Conservation (phyloP, 129 eudicot genomes). For the Deinandra increscens region DNA sequence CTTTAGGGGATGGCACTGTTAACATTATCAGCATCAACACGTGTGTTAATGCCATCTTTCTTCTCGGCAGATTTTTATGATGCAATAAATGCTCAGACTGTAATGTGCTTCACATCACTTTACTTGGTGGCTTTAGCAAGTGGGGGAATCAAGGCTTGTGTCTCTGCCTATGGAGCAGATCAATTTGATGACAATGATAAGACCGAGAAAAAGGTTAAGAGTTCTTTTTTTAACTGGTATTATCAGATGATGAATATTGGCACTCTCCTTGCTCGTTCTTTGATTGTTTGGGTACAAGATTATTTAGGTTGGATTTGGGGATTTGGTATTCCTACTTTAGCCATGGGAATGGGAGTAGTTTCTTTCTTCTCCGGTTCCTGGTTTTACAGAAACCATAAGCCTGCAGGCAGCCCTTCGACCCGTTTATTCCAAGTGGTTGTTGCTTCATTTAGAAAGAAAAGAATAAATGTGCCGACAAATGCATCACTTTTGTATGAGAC, state of each 20-base stretch:
- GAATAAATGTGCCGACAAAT: slow-evolving; percentile 23
- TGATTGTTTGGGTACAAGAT: slow-evolving; percentile 41
- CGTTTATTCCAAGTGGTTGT: slow-evolving; percentile 35
- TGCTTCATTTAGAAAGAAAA: slow-evolving; percentile 32
- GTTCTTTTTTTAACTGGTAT: slow-evolving; percentile 37
- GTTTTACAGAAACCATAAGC: slow-evolving; percentile 37
- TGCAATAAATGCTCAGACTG: slow-evolving; percentile 12
- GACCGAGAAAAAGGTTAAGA: slow-evolving; percentile 27
- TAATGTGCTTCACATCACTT: slow-evolving; percentile 25
- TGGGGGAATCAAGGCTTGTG: slow-evolving; percentile 39
- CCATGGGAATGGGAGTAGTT: slow-evolving; percentile 35
- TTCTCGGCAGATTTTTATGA: slow-evolving; percentile 10
- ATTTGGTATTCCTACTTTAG: slow-evolving; percentile 36
- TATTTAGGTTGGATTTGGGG: slow-evolving; percentile 42
- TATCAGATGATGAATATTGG: slow-evolving; percentile 38
- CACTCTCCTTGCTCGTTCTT: slow-evolving; percentile 29
- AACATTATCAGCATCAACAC: slow-evolving; percentile 28
- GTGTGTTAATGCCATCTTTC: slow-evolving; percentile 11
- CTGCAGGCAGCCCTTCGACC: slow-evolving; percentile 37
- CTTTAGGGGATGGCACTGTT: slow-evolving; percentile 38
- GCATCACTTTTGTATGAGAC: slow-evolving; percentile 30
- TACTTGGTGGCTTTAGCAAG: slow-evolving; percentile 39
- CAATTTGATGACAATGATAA: slow-evolving; percentile 31
- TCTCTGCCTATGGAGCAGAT: slow-evolving; percentile 37
- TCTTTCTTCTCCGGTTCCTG: slow-evolving; percentile 34